phyloP scores from a whole-genome alignment of 2,329 filamentous ascomycete species.

The Diaporthe amygdali region DNA sequence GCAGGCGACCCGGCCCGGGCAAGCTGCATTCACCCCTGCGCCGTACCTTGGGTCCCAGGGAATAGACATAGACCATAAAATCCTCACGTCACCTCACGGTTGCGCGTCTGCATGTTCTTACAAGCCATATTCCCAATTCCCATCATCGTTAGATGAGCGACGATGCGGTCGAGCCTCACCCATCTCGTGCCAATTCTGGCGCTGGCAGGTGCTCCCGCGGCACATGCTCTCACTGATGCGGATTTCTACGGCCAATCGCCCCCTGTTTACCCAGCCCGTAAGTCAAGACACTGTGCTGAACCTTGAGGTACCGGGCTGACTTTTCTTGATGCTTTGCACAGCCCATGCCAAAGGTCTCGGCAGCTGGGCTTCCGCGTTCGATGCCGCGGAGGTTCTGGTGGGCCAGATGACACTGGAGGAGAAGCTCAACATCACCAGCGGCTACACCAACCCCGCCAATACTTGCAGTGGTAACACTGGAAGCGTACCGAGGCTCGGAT shows the following conservation, averaged over 20 bases:
- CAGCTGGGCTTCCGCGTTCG: constrained; percentile 63
- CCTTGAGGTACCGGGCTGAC: not conserved
- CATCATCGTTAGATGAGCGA: not conserved
- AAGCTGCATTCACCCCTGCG: not conserved
- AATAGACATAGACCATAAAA: not conserved
- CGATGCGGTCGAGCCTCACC: not conserved
- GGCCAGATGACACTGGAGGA: constrained; percentile 69
- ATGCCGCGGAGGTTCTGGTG: constrained; percentile 61
- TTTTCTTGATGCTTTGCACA: not conserved
- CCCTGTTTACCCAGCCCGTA: constrained; percentile 28
- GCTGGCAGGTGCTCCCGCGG: not conserved
- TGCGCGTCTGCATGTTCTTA: not conserved
- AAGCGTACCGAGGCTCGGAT: constrained; percentile 48
- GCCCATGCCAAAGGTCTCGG: constrained; percentile 33
- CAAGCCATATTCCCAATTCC: not conserved
- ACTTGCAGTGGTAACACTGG: constrained; percentile 54
- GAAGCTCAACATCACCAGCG: constrained; percentile 59
- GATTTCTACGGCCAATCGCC: constrained; percentile 26
- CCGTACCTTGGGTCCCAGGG: not conserved
- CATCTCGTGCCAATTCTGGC: not conserved
- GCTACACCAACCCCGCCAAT: constrained; percentile 49
- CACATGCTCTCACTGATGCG: constrained; percentile 7
- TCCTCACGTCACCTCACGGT: not conserved
- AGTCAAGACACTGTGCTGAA: constrained; percentile 2
- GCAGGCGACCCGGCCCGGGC: not conserved